phyloP scores from a whole-genome alignment of 768 basidiomycete species.

The Kwoniella pini region DNA sequence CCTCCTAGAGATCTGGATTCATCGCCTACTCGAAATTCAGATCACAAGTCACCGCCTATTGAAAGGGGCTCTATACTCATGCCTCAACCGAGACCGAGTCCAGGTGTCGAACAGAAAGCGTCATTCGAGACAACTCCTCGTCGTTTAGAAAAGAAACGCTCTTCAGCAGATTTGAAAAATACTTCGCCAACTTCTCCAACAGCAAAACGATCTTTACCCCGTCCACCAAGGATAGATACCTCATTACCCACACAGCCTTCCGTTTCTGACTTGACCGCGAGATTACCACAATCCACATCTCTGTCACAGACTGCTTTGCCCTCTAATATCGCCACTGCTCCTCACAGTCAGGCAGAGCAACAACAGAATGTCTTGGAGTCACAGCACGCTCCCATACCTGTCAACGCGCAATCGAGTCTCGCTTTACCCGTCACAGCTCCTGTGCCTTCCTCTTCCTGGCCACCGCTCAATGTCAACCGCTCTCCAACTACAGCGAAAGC shows the following conservation, averaged over 20 bases:
- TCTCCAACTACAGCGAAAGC: conserved; percentile 2
- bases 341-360: conserved; percentile 1
- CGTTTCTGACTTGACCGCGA: background rate
- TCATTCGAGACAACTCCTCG: conserved; percentile 11
- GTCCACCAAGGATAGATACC: conserved; percentile 29
- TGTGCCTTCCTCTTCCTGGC: conserved; percentile 20
- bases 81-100: conserved; percentile 24
- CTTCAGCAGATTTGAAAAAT: conserved; percentile 24
- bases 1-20: conserved; percentile 11
- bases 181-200: conserved; percentile 31
- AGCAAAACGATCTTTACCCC: conserved; percentile 35
- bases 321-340: conserved; percentile 4
- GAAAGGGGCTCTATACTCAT: conserved; percentile 20
- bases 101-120: conserved; percentile 15
- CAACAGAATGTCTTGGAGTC: background rate
- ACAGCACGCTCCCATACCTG: background rate
- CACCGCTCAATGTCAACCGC: conserved; percentile 16
- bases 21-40: background rate
- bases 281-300: background rate
- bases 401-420: background rate
- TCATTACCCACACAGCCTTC: background rate
- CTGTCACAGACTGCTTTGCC: conserved; percentile 10
- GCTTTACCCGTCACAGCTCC: conserved; percentile 16
- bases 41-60: conserved; percentile 13
- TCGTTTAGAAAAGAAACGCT: conserved; percentile 30